Evolutionary conservation across 2,329 filamentous ascomycete species (phyloP).

Genomic region (Teratosphaeria viscida): DNA sequence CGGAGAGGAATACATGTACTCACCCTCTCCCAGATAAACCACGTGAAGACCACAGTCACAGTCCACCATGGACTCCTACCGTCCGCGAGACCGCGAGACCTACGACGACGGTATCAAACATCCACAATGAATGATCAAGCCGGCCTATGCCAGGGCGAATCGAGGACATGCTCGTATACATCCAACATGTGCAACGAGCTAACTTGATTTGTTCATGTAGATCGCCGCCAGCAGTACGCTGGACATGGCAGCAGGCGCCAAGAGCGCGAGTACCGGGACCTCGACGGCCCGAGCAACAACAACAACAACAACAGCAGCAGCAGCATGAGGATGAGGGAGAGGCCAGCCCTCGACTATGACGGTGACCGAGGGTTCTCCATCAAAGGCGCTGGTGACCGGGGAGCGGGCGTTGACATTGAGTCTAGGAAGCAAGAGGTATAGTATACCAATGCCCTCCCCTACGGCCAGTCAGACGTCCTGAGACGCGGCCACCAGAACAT

Average conservation of each 20-base stretch:
- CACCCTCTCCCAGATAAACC: neutral
- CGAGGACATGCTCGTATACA: neutral
- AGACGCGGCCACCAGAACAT: neutral
- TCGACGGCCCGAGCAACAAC: neutral
- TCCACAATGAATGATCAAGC: neutral
- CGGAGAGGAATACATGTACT: neutral
- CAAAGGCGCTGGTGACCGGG: neutral
- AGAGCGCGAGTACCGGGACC: constrained; percentile 5
- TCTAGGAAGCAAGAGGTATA: neutral
- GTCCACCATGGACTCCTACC: constrained; percentile 7
- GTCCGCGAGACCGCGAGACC: constrained; percentile 4
- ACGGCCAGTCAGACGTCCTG: neutral
- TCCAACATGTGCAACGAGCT: constrained; percentile 8
- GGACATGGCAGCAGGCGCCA: neutral
- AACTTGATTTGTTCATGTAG: constrained; percentile 5
- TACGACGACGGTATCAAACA: neutral
- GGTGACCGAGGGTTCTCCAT: neutral
- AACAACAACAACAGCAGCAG: neutral
- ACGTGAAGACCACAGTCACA: neutral
- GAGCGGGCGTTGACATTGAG: neutral
- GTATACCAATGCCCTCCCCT: neutral
- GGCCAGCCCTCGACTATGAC: neutral
- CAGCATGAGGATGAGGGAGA: neutral
- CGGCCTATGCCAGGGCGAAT: neutral
- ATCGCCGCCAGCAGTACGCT: constrained; percentile 1